Base-by-base conservation (phyloP, 2,329 filamentous ascomycete genomes). In the Dothistroma septosporum region DNA sequence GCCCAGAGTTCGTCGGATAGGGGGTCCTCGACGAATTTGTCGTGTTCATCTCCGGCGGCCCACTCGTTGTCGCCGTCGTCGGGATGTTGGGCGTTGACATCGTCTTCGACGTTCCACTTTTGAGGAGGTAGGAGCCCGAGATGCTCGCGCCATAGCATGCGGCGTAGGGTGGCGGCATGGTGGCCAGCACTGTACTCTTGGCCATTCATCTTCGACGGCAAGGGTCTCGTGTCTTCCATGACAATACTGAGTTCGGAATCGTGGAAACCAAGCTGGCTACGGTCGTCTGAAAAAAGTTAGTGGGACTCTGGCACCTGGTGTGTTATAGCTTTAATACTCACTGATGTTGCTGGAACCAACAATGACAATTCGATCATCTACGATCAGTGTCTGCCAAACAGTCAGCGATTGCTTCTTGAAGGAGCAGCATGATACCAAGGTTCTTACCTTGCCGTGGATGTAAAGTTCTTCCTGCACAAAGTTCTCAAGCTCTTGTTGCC, bases 381-480 rank as follows among this genome's bases (percentile, higher is more conserved):
- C 89, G 67, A 97, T 93, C 66, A 94, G 83, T 57, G 82, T 75
- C 72, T 74, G 53, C 6, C 6, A 3, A 21, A 14, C 7, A 14
- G 64, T 69, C 53, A 69, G 64, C 44, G 47, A 35, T 6, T 28
- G 24, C 24, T 22, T 28, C 11, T 46, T 6, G 19, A 50, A 41
- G 24, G 47, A 44, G 44, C 19, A 48, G 21, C 31, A 32, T 28
- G 24, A 21, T 31, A 10, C 19, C 52, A 31, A 24, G 9, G 10
- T 35, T 37, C 62, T 68, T 53, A 97, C 82, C 78, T 97, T 99
- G 31, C 87, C 89, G 74, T 99, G 94, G 53, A 97, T 88, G 74
- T 99, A 99, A 1, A 97, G 83, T 75, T 99, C 93, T 74, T 99
- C 94, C 73, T 96, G 93, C 61, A 97, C 88, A 80, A 94, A 95